phyloP scores from a whole-genome alignment of 2,329 filamentous ascomycete genomes.

The Cadophora sp. region DNA sequence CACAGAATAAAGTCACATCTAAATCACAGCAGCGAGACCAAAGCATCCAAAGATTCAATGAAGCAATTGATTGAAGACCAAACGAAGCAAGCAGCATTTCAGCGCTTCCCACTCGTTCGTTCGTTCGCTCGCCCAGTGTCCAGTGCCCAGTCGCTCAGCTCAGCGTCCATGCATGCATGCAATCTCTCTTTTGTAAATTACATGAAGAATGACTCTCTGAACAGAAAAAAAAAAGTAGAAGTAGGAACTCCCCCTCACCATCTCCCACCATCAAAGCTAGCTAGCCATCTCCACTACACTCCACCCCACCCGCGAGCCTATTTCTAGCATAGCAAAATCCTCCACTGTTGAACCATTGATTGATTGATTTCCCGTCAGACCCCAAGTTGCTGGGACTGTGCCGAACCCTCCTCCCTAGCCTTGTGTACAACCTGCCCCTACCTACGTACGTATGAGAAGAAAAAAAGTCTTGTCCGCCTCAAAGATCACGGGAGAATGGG shows the following conservation, averaged over 20 bases:
- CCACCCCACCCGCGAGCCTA: neutral
- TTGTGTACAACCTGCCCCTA: slow-evolving; percentile 19
- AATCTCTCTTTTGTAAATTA: slow-evolving; percentile 21
- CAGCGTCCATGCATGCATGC: slow-evolving; percentile 9
- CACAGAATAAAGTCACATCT: neutral
- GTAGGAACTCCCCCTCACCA: too few species aligned
- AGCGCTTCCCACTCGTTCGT: neutral
- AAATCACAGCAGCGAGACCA: neutral
- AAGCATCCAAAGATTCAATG: neutral
- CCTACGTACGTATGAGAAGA: neutral
- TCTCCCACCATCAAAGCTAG: neutral
- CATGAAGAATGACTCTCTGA: slow-evolving; percentile 18
- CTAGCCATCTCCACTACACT: neutral
- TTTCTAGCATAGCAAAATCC: neutral
- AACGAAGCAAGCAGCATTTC: neutral
- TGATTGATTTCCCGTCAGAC: neutral
- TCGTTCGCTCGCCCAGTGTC: neutral
- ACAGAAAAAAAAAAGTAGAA: neutral
- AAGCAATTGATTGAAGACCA: slow-evolving; percentile 12
- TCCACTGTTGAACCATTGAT: neutral
- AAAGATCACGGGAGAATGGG: neutral
- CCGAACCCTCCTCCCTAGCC: neutral
- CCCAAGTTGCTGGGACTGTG: neutral
- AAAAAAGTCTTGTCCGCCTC: neutral
- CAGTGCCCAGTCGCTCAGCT: neutral